phyloP scores from a whole-genome alignment of 1,139 yeast genomes.

The Debaryomyces sp. region DNA sequence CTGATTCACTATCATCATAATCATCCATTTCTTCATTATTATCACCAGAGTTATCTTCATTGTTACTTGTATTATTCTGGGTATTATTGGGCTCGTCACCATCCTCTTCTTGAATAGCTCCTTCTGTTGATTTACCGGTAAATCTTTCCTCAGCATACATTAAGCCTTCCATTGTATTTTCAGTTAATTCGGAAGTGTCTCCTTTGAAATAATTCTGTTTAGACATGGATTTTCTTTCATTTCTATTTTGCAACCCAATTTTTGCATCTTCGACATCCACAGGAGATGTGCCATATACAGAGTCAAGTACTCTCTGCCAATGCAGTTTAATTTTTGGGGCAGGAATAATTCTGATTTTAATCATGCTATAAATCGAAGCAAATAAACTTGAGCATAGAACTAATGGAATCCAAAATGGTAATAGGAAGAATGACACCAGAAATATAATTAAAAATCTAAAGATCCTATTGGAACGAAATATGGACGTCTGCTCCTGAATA shows the following conservation, averaged over 20 bases:
- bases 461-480: conserved; percentile 31
- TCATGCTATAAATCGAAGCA: conserved; percentile 39
- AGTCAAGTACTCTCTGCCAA: conserved; percentile 37
- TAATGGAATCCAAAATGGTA: conserved; percentile 59
- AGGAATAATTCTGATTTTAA: conserved; percentile 31
- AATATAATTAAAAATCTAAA: conserved; percentile 34
- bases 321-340: conserved; percentile 30
- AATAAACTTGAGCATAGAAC: conserved; percentile 44
- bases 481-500: conserved; percentile 43
- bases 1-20: conserved; percentile 18
- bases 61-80: not conserved
- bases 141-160: conserved; percentile 42
- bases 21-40: conserved; percentile 9
- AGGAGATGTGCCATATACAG: conserved; percentile 37
- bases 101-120: conserved; percentile 8
- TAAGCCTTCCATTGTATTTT: conserved; percentile 40
- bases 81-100: conserved; percentile 18
- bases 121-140: conserved; percentile 18
- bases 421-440: conserved; percentile 33
- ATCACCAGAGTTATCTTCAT: conserved; percentile 14
- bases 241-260: conserved; percentile 35
- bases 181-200: conserved; percentile 44
- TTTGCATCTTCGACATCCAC: conserved; percentile 37
- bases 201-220: conserved; percentile 45
- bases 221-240: conserved; percentile 28